A percentile compares a stretch with the other conserved stretches of the same genome.
phyloP scores from a whole-genome alignment of 2,329 filamentous ascomycete species.

The Hypocrella siamensis region DNA sequence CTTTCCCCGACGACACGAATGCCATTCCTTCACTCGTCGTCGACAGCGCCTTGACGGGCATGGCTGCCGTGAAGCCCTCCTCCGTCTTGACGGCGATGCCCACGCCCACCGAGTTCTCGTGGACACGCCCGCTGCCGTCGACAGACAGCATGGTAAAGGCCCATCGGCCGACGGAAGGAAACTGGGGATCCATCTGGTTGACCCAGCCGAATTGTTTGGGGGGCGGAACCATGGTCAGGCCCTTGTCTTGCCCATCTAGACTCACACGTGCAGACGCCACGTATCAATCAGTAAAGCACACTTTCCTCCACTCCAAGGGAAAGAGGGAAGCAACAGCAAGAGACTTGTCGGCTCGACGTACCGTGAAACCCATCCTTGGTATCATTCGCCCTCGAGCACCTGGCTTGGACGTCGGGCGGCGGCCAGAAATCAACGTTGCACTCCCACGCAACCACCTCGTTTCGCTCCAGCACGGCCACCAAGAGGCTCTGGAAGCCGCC shows the following conservation, averaged over 20 bases:
- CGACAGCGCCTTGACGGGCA: conserved; percentile 4
- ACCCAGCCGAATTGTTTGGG: conserved; percentile 8
- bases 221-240: conserved; percentile 1
- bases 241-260: conserved; percentile 5
- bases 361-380: conserved; percentile 3
- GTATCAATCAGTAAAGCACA: neutral
- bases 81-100: conserved; percentile 3
- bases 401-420: conserved; percentile 3
- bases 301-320: neutral
- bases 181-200: neutral
- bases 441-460: conserved; percentile 7
- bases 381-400: conserved; percentile 5
- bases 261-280: neutral
- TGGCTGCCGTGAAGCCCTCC: conserved; percentile 3
- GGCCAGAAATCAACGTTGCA: conserved; percentile 7
- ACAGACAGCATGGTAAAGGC: conserved; percentile 7
- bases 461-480: conserved; percentile 6
- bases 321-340: neutral
- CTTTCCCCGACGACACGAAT: conserved; percentile 7
- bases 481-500: conserved; percentile 3
- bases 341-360: neutral
- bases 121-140: conserved; percentile 3
- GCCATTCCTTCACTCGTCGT: conserved; percentile 6
- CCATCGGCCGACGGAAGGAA: neutral
- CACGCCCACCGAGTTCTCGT: conserved; percentile 6